Percentiles rank a stretch among this genome's conserved stretches.
Conservation (phyloP, 1,139 yeast genomes). For the Blastobotrys persicus region DNA sequence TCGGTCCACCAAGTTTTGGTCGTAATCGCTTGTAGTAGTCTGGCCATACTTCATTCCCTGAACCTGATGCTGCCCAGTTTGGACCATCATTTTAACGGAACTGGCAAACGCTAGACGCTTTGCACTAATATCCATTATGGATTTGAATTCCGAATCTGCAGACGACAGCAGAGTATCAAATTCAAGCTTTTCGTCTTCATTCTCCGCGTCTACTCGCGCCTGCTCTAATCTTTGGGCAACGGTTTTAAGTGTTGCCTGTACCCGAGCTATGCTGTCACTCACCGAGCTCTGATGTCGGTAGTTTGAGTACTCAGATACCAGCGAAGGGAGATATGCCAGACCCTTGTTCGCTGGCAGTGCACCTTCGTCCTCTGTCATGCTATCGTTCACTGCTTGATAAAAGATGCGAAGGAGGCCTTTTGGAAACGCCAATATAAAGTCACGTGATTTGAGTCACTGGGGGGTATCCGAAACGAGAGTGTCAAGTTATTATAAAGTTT, state of each 20-base stretch:
- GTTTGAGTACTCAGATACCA: constrained; percentile 2
- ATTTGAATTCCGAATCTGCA: background rate
- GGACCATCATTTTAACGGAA: background rate
- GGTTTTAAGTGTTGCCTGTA: background rate
- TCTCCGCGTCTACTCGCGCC: background rate
- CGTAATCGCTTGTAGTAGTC: constrained; percentile 1
- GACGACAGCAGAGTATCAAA: background rate
- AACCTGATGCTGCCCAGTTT: background rate
- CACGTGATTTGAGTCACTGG: too few species aligned
- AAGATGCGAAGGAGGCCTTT: too few species aligned
- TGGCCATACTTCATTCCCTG: background rate
- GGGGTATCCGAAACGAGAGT: too few species aligned
- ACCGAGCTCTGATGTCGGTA: background rate
- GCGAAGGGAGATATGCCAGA: constrained; percentile 2
- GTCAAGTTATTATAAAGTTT: too few species aligned
- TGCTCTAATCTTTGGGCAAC: constrained; percentile 6
- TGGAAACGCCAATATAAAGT: too few species aligned
- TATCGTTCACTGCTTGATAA: too few species aligned
- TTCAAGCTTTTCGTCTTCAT: background rate
- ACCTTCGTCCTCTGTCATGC: too few species aligned
- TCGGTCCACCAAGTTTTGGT: background rate
- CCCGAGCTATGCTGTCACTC: background rate
- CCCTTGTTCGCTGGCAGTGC: constrained; percentile 2
- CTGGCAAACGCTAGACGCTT: background rate
- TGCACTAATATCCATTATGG: background rate